Conservation (phyloP, 2,329 filamentous ascomycete genomes). For the Gnomoniopsis smithogilvyi region DNA sequence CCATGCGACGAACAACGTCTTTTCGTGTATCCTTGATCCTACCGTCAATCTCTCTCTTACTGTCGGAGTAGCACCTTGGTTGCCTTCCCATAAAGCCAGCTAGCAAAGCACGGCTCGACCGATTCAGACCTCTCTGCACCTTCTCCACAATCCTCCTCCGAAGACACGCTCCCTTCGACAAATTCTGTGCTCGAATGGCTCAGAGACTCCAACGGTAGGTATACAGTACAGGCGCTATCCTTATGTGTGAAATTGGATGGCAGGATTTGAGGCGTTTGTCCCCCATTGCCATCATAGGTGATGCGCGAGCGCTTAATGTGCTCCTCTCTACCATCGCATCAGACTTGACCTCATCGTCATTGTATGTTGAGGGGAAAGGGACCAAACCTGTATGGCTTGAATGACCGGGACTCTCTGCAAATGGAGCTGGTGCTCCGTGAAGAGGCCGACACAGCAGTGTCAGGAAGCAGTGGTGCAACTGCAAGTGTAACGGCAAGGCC, state of each 20-base stretch:
- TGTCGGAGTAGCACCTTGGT: background rate
- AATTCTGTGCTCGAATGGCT: background rate
- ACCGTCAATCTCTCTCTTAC: background rate
- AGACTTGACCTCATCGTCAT: background rate
- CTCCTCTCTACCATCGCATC: background rate
- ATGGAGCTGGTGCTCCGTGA: background rate
- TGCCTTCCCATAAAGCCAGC: background rate
- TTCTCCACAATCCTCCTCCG: background rate
- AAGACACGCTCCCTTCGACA: background rate
- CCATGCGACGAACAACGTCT: background rate
- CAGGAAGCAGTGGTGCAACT: background rate
- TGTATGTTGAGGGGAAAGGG: background rate
- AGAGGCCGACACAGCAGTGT: background rate
- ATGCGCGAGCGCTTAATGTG: conserved; percentile 10
- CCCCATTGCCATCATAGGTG: background rate
- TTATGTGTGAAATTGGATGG: no score
- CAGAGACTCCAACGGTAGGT: background rate
- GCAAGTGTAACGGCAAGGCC: conserved; percentile 5
- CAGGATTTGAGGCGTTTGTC: background rate
- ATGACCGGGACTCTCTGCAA: background rate
- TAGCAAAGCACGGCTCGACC: background rate
- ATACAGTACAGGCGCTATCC: background rate
- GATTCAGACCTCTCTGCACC: background rate
- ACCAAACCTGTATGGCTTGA: conserved; percentile 6
- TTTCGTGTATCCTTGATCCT: background rate